Conservation (phyloP, 2,329 filamentous ascomycete species). For the Neonectria magnoliae region DNA sequence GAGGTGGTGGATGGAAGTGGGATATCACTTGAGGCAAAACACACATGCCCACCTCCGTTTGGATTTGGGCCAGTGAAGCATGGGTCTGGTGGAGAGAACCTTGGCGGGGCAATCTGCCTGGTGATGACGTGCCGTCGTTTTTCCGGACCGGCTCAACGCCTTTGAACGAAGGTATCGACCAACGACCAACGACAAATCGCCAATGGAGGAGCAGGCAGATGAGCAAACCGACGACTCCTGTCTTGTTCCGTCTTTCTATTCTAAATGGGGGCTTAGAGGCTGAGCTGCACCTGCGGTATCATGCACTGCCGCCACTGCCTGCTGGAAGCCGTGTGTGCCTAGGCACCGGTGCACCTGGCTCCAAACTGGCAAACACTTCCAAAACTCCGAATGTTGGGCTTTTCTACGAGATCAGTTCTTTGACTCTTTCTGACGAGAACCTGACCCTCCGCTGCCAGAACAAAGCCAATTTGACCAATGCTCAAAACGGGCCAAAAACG, state of each 20-base stretch:
- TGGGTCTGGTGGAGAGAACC: slow-evolving; percentile 32
- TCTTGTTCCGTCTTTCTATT: not conserved
- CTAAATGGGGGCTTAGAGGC: too few relatives aligned
- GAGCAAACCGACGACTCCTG: not conserved
- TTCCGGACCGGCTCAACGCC: slow-evolving; percentile 41
- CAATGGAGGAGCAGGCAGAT: not conserved
- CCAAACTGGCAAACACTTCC: not conserved
- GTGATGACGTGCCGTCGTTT: slow-evolving; percentile 40
- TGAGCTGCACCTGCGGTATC: not conserved
- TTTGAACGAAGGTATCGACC: slow-evolving; percentile 1
- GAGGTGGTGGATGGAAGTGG: slow-evolving; percentile 38
- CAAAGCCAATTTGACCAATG: not conserved
- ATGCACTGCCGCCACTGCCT: not conserved
- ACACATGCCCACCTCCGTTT: slow-evolving; percentile 39
- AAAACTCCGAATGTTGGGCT: not conserved
- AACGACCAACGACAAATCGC: slow-evolving; percentile 1
- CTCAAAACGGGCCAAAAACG: not conserved
- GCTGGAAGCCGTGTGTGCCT: not conserved
- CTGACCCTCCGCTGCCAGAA: not conserved
- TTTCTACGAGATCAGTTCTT: not conserved
- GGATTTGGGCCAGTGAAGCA: slow-evolving; percentile 31
- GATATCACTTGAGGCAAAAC: slow-evolving; percentile 42
- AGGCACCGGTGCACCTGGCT: not conserved
- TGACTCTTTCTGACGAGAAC: too few relatives aligned
- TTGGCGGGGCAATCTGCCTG: slow-evolving; percentile 47